Conservation (phyloP, 1,284 basidiomycete species). For the Trametes sp. region DNA sequence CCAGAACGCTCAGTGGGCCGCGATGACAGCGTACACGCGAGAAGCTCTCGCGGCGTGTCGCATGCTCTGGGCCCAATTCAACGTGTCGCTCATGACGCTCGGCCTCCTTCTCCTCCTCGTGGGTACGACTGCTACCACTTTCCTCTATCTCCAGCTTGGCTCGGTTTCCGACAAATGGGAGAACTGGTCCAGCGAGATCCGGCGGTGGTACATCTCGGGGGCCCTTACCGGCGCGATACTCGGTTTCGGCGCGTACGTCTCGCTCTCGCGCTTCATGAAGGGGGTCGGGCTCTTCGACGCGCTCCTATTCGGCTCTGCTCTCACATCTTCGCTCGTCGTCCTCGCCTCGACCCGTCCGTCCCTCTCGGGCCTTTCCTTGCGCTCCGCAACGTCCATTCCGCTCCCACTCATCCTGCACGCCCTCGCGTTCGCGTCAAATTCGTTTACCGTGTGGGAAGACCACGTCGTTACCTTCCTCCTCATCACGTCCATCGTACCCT, state of each 20-base stretch:
- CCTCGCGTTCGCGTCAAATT: conserved; percentile 87
- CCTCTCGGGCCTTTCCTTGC: conserved; percentile 38
- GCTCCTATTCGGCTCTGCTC: conserved; percentile 52
- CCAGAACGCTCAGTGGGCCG: conserved; percentile 45
- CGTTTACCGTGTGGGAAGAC: conserved; percentile 97
- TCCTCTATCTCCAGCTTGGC: conserved; percentile 55
- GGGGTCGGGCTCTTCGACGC: conserved; percentile 53
- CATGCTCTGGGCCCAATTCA: conserved; percentile 95
- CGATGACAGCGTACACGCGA: conserved; percentile 65
- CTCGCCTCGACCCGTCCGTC: conserved; percentile 46
- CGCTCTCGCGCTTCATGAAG: conserved; percentile 45
- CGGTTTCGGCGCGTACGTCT: conserved; percentile 48
- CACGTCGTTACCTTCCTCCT: conserved; percentile 80
- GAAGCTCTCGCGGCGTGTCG: conserved; percentile 78
- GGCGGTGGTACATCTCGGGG: conserved; percentile 45
- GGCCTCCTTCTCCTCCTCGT: conserved; percentile 64
- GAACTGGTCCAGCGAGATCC: conserved; percentile 45
- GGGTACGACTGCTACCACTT: conserved; percentile 55
- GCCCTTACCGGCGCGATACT: conserved; percentile 51
- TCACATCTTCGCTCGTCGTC: conserved; percentile 50
- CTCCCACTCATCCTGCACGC: conserved; percentile 72
- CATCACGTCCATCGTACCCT: conserved; percentile 66
- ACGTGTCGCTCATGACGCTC: conserved; percentile 76
- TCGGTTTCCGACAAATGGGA: conserved; percentile 49
- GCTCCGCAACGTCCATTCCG: conserved; percentile 44